Conservation (phyloP, 1,139 yeast species). For the Debaryomyces fabryi region DNA sequence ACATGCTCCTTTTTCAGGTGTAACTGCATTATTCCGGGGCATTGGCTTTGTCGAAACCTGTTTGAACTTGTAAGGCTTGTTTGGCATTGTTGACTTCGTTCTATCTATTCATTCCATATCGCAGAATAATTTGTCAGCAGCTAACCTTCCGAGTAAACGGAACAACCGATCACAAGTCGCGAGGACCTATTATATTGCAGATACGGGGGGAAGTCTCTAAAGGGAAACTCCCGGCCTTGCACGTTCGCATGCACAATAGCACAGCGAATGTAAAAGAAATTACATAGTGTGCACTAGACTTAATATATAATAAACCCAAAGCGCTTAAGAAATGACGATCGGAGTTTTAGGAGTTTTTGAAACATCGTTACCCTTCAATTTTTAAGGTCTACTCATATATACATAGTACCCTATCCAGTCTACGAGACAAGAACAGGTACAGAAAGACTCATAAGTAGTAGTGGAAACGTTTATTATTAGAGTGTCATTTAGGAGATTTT, state of each 20-base stretch:
- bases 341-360: background rate
- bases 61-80: background rate
- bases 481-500: background rate
- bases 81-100: background rate
- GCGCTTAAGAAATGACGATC: background rate
- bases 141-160: background rate
- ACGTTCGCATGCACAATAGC: conserved; percentile 3
- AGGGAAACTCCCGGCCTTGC: conserved; percentile 2
- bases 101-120: background rate
- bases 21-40: background rate
- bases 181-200: conserved; percentile 6
- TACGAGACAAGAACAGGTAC: background rate
- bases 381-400: background rate
- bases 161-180: background rate
- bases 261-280: conserved; percentile 2
- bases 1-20: background rate
- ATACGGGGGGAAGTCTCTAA: conserved; percentile 2
- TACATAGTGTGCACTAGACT: background rate
- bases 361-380: background rate
- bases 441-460: background rate
- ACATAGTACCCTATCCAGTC: background rate
- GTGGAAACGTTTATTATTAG: background rate
- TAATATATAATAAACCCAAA: conserved; percentile 4
- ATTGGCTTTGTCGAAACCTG: background rate
- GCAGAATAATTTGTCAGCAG: conserved; percentile 4